A percentile compares a stretch with the other conserved stretches of the same genome.
Evolutionary conservation across 2,329 filamentous ascomycete genomes (phyloP).

Genomic region (Alternaria brassicicola): DNA sequence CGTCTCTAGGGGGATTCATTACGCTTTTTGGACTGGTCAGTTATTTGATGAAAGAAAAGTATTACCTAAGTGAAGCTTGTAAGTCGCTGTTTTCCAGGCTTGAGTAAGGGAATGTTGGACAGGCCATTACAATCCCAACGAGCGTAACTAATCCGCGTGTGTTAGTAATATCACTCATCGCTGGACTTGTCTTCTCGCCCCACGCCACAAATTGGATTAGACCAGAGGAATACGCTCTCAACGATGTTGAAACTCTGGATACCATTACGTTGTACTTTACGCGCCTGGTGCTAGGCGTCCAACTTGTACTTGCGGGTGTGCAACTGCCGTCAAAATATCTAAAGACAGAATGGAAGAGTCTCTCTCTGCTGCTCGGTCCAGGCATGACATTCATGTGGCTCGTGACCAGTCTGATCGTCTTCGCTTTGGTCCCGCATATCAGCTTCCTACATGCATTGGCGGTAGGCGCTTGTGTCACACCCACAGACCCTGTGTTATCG

Average conservation of each 20-base stretch:
- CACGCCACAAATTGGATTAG: conserved; percentile 76
- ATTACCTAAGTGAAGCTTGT: conserved; percentile 90
- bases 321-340: conserved; percentile 87
- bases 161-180: conserved; percentile 80
- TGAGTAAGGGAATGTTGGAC: background rate
- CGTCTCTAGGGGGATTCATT: conserved; percentile 83
- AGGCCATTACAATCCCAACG: background rate
- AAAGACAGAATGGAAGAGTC: conserved; percentile 75
- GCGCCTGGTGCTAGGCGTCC: conserved; percentile 85
- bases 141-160: conserved; percentile 9
- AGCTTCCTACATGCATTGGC: conserved; percentile 79
- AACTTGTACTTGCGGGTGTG: conserved; percentile 85
- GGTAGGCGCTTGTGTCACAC: conserved; percentile 85
- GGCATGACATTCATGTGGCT: conserved; percentile 90
- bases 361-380: conserved; percentile 77
- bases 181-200: conserved; percentile 79
- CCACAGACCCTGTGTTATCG: conserved; percentile 85
- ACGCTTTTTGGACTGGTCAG: conserved; percentile 90
- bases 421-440: conserved; percentile 73
- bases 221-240: conserved; percentile 73
- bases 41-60: conserved; percentile 85
- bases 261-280: conserved; percentile 82
- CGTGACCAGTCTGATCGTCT: conserved; percentile 77
- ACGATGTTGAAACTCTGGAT: conserved; percentile 64
- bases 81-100: conserved; percentile 48